phyloP scores from a whole-genome alignment of 148 eudicot genomes.

The Suaeda aralocaspica region DNA sequence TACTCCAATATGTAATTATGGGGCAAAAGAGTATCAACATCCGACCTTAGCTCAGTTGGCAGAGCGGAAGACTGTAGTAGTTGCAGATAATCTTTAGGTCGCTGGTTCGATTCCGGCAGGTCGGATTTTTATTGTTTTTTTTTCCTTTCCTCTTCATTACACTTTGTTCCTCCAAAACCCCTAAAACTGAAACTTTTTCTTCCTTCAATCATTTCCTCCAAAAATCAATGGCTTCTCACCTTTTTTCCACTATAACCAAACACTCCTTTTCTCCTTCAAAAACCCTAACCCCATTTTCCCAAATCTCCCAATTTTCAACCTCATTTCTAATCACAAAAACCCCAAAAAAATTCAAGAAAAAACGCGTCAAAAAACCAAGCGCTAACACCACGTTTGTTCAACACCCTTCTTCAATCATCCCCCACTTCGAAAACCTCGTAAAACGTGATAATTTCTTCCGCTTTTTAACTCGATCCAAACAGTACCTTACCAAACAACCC shows the following conservation, averaged over 20 bases:
- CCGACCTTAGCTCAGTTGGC: constrained; percentile 69
- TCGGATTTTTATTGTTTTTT: constrained; percentile 32
- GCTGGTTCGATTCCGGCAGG: constrained; percentile 86
- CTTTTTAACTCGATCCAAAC: constrained; percentile 67
- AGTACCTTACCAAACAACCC: constrained; percentile 65
- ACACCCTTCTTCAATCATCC: constrained; percentile 38
- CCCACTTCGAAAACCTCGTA: constrained; percentile 61
- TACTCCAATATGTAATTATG: neutral
- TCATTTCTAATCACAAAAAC: constrained; percentile 88
- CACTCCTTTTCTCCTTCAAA: constrained; percentile 6
- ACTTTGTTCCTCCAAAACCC: neutral
- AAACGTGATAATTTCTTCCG: constrained; percentile 50
- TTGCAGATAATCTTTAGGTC: constrained; percentile 65
- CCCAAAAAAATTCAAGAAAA: constrained; percentile 62
- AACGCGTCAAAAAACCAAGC: constrained; percentile 58
- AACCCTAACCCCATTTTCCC: constrained; percentile 13
- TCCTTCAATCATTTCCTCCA: neutral
- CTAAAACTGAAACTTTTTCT: neutral
- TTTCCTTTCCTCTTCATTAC: neutral
- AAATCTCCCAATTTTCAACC: constrained; percentile 52
- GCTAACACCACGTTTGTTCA: constrained; percentile 62
- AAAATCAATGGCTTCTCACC: constrained; percentile 1
- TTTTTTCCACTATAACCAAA: constrained; percentile 10
- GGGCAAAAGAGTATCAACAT: neutral
- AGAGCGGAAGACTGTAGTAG: constrained; percentile 66